Evolutionary conservation across 2,329 filamentous ascomycete genomes (phyloP).

Genomic region (Lasiodiplodia gonubiensis): DNA sequence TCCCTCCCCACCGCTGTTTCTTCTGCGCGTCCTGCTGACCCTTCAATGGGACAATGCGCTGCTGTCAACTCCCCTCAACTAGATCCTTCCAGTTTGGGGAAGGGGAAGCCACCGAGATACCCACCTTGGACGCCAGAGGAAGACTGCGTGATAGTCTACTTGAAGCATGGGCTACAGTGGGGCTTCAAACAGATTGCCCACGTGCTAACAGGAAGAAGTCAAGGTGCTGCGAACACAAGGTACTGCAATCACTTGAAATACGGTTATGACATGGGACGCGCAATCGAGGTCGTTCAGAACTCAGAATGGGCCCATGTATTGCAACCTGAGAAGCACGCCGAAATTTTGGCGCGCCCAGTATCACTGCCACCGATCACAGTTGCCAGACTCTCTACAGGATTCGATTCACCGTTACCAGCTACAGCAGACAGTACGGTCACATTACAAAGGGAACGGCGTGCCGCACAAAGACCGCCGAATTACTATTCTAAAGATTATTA

Average conservation of each 20-base stretch:
- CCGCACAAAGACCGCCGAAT: neutral
- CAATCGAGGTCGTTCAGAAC: conserved; percentile 34
- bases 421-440: neutral
- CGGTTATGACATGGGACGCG: conserved; percentile 33
- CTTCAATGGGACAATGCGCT: neutral
- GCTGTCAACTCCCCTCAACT: neutral
- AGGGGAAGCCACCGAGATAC: neutral
- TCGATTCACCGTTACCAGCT: neutral
- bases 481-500: conserved; percentile 13
- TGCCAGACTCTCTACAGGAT: no score
- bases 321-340: conserved; percentile 9
- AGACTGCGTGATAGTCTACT: conserved; percentile 43
- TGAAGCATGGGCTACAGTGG: conserved; percentile 48
- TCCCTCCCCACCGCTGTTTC: neutral
- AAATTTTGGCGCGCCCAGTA: neutral
- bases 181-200: conserved; percentile 45
- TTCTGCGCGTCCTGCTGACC: neutral
- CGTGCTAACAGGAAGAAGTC: conserved; percentile 42
- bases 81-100: neutral
- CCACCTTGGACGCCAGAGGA: conserved; percentile 33
- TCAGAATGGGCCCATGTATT: conserved; percentile 7
- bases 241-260: conserved; percentile 34
- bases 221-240: conserved; percentile 35
- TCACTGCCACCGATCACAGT: neutral
- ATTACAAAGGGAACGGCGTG: conserved; percentile 15